Percentiles rank a stretch among this genome's conserved stretches.
Evolutionary conservation across 176 grass and related monocot species (phyloP).

Genomic region (Oryza officinalis): DNA sequence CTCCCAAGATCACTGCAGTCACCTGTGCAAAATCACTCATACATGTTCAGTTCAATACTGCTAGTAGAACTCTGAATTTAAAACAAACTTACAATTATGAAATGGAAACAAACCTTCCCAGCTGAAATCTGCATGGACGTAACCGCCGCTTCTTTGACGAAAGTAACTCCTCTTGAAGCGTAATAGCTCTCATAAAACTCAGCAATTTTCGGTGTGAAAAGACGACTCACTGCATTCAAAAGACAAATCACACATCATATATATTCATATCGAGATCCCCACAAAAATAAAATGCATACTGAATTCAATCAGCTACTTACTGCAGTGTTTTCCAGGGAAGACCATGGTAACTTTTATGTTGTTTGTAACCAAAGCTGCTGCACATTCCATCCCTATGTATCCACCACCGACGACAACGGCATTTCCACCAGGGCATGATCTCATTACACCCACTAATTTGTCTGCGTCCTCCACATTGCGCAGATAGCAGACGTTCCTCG

Average conservation of each 20-base stretch:
- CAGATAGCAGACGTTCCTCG: slow-evolving; percentile 68
- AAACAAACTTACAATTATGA: not conserved
- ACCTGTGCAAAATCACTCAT: slow-evolving; percentile 42
- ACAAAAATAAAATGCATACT: not conserved
- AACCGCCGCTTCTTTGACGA: slow-evolving; percentile 60
- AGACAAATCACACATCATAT: not conserved
- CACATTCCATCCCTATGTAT: slow-evolving; percentile 93
- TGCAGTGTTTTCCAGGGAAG: slow-evolving; percentile 81
- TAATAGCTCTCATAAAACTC: slow-evolving; percentile 84
- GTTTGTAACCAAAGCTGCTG: slow-evolving; percentile 75
- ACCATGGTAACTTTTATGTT: slow-evolving; percentile 79
- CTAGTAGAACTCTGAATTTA: not conserved
- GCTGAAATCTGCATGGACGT: slow-evolving; percentile 58
- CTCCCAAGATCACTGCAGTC: slow-evolving; percentile 54
- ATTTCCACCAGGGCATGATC: slow-evolving; percentile 53
- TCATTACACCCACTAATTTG: slow-evolving; percentile 61
- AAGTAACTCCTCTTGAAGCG: slow-evolving; percentile 66
- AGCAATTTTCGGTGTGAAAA: slow-evolving; percentile 79
- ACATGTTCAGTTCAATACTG: not conserved
- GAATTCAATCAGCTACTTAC: slow-evolving; percentile 48
- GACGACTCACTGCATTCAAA: slow-evolving; percentile 56
- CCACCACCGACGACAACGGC: slow-evolving; percentile 81
- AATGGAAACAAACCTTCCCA: slow-evolving; percentile 50
- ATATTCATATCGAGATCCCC: not conserved
- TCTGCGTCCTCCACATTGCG: slow-evolving; percentile 43